A percentile compares a stretch with the other conserved stretches of the same genome.
These are phyloP conservation scores for Dryas alaskensis DNA, from an alignment of 306 rosid species.

Conservation along the genomic window DNA sequence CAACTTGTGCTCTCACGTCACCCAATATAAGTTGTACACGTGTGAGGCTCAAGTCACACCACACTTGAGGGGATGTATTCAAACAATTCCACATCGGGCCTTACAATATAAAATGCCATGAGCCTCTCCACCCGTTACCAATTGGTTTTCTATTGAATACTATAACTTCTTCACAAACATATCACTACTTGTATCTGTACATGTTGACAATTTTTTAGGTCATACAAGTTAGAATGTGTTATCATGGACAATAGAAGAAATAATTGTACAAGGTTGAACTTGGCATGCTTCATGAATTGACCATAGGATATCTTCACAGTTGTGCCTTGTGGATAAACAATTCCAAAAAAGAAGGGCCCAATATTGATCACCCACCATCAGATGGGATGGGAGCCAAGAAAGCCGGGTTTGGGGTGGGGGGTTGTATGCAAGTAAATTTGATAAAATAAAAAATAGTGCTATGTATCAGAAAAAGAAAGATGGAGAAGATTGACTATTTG, in stretches of 20 bases:
- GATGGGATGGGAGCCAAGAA: not conserved
- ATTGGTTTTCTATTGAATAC: no score
- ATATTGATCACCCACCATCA: not conserved
- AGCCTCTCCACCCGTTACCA: no score
- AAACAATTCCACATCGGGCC: no score
- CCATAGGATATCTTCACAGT: not conserved
- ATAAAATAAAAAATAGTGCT: not conserved
- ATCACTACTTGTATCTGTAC: not conserved
- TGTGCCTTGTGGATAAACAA: not conserved
- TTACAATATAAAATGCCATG: no score
- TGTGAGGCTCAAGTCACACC: no score
- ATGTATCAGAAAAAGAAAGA: not conserved
- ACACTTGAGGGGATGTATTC: no score
- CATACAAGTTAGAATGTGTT: not conserved
- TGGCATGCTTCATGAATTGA: not conserved
- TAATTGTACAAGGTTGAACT: not conserved
- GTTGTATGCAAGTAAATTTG: not conserved
- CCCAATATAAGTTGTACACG: no score
- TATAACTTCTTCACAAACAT: no score
- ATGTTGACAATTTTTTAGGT: not conserved
- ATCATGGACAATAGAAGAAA: not conserved
- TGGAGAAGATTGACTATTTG: no score
- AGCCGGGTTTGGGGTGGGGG: not conserved
- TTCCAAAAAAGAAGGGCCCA: no score
- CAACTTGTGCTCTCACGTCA: no score